phyloP scores from a whole-genome alignment of 441 rosid genomes.

The Euphorbia celastroides region DNA sequence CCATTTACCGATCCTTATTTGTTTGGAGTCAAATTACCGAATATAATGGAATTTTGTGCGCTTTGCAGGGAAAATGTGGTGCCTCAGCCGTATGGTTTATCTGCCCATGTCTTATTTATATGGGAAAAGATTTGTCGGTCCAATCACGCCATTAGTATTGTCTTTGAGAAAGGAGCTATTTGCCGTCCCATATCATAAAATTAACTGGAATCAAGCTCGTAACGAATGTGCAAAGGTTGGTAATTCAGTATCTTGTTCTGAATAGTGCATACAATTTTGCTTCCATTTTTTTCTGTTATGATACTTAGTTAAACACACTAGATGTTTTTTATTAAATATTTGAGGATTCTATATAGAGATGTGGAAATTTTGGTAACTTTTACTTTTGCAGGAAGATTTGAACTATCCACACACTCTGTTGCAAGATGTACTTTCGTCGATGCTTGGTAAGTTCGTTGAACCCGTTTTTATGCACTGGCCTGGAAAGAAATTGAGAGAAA shows the following conservation, averaged over 20 bases:
- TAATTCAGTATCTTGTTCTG: conserved; percentile 16
- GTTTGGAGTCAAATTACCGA: background rate
- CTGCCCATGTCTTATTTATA: conserved; percentile 67
- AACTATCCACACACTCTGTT: conserved; percentile 55
- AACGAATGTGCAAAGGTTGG: conserved; percentile 62
- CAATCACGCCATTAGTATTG: conserved; percentile 34
- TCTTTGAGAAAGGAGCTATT: conserved; percentile 61
- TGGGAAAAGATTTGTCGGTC: conserved; percentile 55
- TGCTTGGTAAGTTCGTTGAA: conserved; percentile 42
- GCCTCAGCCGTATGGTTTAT: conserved; percentile 68
- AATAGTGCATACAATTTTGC: too few relatives aligned
- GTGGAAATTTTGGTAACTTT: too few relatives aligned
- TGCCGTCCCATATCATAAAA: conserved; percentile 41
- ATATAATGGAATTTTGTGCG: background rate
- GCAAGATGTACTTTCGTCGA: conserved; percentile 60
- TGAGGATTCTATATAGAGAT: too few relatives aligned
- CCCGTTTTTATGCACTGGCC: conserved; percentile 82
- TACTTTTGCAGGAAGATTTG: conserved; percentile 49
- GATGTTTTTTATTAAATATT: too few relatives aligned
- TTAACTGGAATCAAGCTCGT: conserved; percentile 56
- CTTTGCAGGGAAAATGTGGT: conserved; percentile 61
- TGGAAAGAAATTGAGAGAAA: conserved; percentile 76
- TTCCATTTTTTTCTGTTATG: too few relatives aligned
- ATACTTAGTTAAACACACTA: too few relatives aligned
- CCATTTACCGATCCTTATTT: background rate